phyloP scores from a whole-genome alignment of 441 rosid species.

The California macrophylla region DNA sequence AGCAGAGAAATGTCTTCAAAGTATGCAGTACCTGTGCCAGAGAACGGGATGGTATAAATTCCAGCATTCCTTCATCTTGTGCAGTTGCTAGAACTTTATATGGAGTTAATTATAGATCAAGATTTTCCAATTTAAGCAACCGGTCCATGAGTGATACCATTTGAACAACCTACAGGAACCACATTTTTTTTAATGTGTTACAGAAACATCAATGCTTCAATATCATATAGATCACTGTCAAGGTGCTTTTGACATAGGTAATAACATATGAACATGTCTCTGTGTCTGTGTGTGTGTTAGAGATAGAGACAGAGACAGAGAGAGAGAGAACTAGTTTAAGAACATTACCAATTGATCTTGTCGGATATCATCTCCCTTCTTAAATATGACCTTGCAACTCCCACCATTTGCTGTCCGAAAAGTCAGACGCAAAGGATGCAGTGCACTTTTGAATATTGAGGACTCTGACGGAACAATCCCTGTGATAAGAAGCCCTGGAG shows the following conservation, averaged over 20 bases:
- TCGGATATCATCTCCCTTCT: conserved; percentile 96
- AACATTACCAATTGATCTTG: conserved; percentile 89
- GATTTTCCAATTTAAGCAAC: conserved; percentile 85
- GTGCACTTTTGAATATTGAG: conserved; percentile 82
- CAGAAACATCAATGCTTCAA: background rate
- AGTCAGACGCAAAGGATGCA: conserved; percentile 81
- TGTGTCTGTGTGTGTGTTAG: background rate
- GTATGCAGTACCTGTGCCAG: conserved; percentile 66
- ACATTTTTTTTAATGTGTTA: conserved; percentile 15
- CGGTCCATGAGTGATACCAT: conserved; percentile 99
- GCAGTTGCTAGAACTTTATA: conserved; percentile 94
- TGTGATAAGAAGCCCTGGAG: conserved; percentile 65
- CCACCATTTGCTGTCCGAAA: conserved; percentile 75
- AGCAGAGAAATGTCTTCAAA: conserved; percentile 1
- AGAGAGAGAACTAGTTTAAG: background rate
- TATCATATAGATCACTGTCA: background rate
- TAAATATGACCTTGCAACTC: conserved; percentile 71
- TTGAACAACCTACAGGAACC: conserved; percentile 69
- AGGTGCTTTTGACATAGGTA: background rate
- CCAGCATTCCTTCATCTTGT: conserved; percentile 97
- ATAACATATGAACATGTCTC: background rate
- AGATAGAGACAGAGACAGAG: background rate
- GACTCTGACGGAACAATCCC: conserved; percentile 93
- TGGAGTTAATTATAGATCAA: conserved; percentile 86
- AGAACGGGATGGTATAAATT: conserved; percentile 86